Base-by-base conservation (phyloP, 441 rosid genomes). In the Isatis lusitanica region DNA sequence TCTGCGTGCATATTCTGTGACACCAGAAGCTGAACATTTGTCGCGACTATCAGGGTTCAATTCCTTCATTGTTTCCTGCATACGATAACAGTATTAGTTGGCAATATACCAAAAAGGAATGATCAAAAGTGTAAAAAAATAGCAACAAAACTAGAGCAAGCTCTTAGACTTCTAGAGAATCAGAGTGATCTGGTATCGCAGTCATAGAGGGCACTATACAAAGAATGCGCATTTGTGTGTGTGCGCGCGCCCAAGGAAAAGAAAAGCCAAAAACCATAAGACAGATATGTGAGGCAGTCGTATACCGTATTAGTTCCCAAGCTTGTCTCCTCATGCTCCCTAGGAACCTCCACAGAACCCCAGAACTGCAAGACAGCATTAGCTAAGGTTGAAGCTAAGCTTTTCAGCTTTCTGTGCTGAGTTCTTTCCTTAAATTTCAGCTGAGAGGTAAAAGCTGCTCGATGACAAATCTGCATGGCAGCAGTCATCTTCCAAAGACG, bases 401-500 rank as follows among this genome's bases (percentile, higher is more conserved):
- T 82, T 84, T 85, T 92, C 7, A 84, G 87, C 81, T 88, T 86
- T 73, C 68, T 31, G n/a, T 53, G 66, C 69, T 81, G 87, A 75
- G 69, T 80, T 63, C 71, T 87, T 74, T 84, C 86, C 55, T 87
- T 86, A 66, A 79, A 78, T 81, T 82, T 92, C 80, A 82, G 58
- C 60, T 71, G 84, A 53, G 85, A 88, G 68, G 85, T 79, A 72
- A 81, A 83, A 64, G 89, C 92, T 78, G 75, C 83, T 66, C 81
- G 84, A 73, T 55, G 92, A 81, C 91, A 89, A 73, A 90, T 85
- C 79, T 88, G 97, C 75, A 92, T 83, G 70, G 98, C 97, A 80
- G 94, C 92, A 76, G 96, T 90, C 85, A 84, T 87, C 86, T 94
- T 94, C 98, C 98, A 94, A 75, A 94, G 85, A 24, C 97, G 98